These are phyloP conservation scores for Nyctanthes arbortristis DNA, from an alignment of 257 asterid genomes.

Conservation along the genomic window DNA sequence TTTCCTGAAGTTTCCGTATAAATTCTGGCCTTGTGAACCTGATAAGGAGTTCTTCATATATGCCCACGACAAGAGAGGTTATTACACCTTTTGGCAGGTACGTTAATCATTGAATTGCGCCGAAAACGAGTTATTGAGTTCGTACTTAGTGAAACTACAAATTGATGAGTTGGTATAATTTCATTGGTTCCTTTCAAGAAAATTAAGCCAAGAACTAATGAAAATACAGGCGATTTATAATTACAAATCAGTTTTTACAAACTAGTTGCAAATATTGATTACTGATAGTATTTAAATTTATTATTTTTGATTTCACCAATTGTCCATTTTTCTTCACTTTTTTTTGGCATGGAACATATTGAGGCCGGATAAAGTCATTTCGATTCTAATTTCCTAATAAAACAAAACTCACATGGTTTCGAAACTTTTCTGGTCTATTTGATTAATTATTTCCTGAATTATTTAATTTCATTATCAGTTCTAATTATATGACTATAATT, in stretches of 20 bases:
- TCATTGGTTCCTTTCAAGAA: too few relatives aligned
- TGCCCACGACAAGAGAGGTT: conserved; percentile 88
- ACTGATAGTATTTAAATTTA: neutral
- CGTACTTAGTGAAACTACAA: neutral
- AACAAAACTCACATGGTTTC: conserved; percentile 3
- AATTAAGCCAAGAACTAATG: too few relatives aligned
- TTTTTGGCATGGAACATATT: too few relatives aligned
- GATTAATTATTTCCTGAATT: conserved; percentile 8
- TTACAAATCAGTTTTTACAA: too few relatives aligned
- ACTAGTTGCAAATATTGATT: too few relatives aligned
- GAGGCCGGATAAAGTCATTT: conserved; percentile 1
- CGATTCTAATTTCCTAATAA: conserved; percentile 15
- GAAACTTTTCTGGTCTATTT: neutral
- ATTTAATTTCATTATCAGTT: neutral
- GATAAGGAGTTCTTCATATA: conserved; percentile 88
- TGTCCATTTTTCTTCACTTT: neutral
- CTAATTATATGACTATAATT: conserved; percentile 6
- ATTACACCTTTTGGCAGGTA: conserved; percentile 99
- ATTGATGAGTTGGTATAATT: neutral
- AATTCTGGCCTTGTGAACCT: conserved; percentile 88
- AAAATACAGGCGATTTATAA: too few relatives aligned
- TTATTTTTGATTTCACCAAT: neutral
- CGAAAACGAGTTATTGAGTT: neutral
- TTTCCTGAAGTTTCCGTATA: conserved; percentile 69
- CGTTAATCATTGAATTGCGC: too few relatives aligned